Conservation (phyloP, 2,329 filamentous ascomycete genomes). For the Trichoderma polysporum region DNA sequence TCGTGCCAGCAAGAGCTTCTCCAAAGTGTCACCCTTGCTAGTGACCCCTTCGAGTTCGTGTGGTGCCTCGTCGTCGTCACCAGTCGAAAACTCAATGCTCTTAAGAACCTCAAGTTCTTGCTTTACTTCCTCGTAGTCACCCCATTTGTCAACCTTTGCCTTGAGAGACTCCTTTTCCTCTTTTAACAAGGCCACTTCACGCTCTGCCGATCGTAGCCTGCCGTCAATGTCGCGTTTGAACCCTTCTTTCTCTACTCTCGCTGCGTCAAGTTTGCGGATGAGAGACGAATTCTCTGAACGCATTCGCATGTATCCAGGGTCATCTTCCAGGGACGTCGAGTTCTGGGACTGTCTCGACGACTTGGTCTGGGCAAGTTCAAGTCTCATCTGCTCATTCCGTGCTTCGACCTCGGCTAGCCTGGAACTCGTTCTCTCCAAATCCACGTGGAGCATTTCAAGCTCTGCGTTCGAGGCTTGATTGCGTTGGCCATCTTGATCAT, state of each 20-base stretch:
- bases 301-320: conserved; percentile 83
- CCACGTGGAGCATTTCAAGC: conserved; percentile 87
- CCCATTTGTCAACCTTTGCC: conserved; percentile 81
- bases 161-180: conserved; percentile 80
- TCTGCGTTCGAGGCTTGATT: conserved; percentile 80
- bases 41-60: conserved; percentile 40
- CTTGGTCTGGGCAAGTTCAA: conserved; percentile 87
- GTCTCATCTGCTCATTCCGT: conserved; percentile 86
- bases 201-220: conserved; percentile 74
- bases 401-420: conserved; percentile 88
- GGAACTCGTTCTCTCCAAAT: conserved; percentile 84
- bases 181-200: conserved; percentile 71
- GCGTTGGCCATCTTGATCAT: conserved; percentile 55
- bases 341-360: conserved; percentile 63
- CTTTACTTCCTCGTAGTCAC: conserved; percentile 94
- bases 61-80: conserved; percentile 70
- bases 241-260: conserved; percentile 78
- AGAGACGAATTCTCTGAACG: conserved; percentile 92
- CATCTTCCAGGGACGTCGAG: conserved; percentile 72
- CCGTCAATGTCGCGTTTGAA: conserved; percentile 74
- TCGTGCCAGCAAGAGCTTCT: conserved; percentile 84
- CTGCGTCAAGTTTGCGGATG: conserved; percentile 81
- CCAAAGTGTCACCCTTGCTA: conserved; percentile 71
- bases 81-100: conserved; percentile 94
- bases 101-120: conserved; percentile 95